Base-by-base conservation (phyloP, 2,329 filamentous ascomycete genomes). In the Basipetospora chlamydospora region DNA sequence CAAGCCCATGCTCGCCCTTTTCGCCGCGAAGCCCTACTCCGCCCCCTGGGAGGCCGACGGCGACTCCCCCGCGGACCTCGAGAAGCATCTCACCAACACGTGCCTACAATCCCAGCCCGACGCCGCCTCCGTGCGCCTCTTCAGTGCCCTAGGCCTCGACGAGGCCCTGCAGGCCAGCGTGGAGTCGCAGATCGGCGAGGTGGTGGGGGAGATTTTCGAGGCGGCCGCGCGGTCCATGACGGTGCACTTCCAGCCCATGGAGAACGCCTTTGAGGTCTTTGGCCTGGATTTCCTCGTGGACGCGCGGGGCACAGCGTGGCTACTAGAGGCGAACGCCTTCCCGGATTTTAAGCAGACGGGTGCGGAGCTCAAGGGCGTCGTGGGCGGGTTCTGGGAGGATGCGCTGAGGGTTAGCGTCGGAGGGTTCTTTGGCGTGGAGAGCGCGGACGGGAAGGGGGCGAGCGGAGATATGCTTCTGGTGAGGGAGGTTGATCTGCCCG, bases 271-370 rank as follows among this genome's bases (percentile, higher is more conserved):
- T 52, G 90, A 98, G 61, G 64, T 92, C 6, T 98, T 82, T 53
- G 90, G 90, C 0, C 57, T 96, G 28, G 90, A 98, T 54, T 98
- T 90, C 52, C 56, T 98, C 49, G 77, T 95, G 8, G 83, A 86
- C 49, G 66, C 53, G 1, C 49, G 54, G 7, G 77, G 74, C 0
- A 65, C 50, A 3, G 71, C 75, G 3, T 95, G 77, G 75, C 54
- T 98, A 49, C 61, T 98, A 39, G 90, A 98, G 61, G 73, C 93
- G 22, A 98, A 98, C 61, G 84, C 88, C 1, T 98, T 93, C 58
- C 90, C 90, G 8, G 90, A 98, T 60, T 96, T 96, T 52, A 77
- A 72, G 50, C 88, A 96, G 70, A 94, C 86, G 12, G 90, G 90
- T 7, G 86, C 84, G 0, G 78, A 81, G 39, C 57, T 93, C 44